Evolutionary conservation across 139 green algal genomes (phyloP).

Genomic region (Chlorella sp.): DNA sequence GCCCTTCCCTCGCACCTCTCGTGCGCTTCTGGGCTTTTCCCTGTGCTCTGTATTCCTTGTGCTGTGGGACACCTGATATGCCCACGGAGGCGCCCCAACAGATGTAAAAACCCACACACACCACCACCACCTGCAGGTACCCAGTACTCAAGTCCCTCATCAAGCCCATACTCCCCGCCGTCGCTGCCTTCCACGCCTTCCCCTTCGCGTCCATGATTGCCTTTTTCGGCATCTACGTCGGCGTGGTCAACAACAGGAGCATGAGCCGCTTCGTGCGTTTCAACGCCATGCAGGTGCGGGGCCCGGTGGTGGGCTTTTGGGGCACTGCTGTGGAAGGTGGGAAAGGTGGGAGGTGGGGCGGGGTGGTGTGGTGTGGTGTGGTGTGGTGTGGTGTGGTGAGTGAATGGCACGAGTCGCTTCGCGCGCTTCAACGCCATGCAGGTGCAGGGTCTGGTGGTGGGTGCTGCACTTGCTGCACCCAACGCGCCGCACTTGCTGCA

Average conservation of each 20-base stretch:
- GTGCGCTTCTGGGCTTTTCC: too few species aligned
- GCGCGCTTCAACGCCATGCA: conserved; percentile 46
- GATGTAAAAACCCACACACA: too few species aligned
- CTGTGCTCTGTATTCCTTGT: too few species aligned
- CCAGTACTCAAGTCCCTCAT: conserved; percentile 18
- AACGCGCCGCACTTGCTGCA: background rate
- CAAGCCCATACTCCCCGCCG: conserved; percentile 27
- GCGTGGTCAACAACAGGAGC: conserved; percentile 40
- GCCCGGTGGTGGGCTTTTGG: too few species aligned
- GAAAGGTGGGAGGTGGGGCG: background rate
- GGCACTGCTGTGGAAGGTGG: too few species aligned
- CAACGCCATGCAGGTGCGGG: conserved; percentile 34
- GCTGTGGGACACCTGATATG: too few species aligned
- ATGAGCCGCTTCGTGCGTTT: conserved; percentile 43
- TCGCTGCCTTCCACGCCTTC: conserved; percentile 36
- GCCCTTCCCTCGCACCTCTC: too few species aligned
- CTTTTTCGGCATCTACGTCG: conserved; percentile 50
- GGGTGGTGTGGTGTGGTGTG: too few species aligned
- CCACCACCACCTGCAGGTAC: conserved; percentile 22
- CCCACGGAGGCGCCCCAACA: too few species aligned
- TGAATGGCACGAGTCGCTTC: conserved; percentile 27
- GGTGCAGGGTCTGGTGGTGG: too few species aligned
- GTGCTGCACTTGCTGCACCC: background rate
- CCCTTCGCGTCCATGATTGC: conserved; percentile 42
- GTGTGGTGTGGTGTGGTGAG: background rate